phyloP scores from a whole-genome alignment of 2,329 filamentous ascomycete genomes.

The Colletotrichum salicis region DNA sequence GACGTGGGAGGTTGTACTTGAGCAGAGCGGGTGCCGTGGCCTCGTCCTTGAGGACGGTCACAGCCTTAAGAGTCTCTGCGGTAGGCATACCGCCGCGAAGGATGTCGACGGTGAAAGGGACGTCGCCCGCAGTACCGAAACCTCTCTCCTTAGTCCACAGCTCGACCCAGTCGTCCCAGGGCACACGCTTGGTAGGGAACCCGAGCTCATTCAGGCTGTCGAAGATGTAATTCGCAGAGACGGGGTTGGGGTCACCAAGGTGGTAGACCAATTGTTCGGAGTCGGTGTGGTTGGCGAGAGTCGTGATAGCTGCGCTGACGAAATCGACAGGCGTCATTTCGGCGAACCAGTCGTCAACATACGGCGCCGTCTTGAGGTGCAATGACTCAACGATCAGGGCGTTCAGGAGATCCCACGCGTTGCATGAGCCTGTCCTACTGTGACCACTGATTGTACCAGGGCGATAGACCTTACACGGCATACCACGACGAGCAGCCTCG shows the following conservation, averaged over 20 bases:
- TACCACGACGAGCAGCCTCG: constrained; percentile 74
- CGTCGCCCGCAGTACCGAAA: constrained; percentile 71
- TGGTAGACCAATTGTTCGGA: constrained; percentile 76
- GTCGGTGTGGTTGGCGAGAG: constrained; percentile 72
- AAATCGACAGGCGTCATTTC: constrained; percentile 90
- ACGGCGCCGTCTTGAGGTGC: constrained; percentile 75
- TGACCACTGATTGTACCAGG: constrained; percentile 84
- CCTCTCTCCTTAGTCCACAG: constrained; percentile 79
- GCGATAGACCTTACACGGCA: constrained; percentile 77
- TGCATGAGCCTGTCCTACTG: constrained; percentile 78
- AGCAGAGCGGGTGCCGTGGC: constrained; percentile 70
- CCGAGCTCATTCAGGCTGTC: constrained; percentile 72
- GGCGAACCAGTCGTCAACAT: constrained; percentile 79
- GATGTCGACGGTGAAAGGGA: constrained; percentile 81
- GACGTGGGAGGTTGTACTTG: constrained; percentile 66
- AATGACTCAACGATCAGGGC: constrained; percentile 82
- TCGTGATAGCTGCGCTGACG: constrained; percentile 78
- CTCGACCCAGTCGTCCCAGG: constrained; percentile 79
- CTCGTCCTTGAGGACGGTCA: constrained; percentile 79
- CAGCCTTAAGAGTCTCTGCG: constrained; percentile 74
- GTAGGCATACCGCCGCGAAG: constrained; percentile 84
- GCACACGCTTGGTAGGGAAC: constrained; percentile 73
- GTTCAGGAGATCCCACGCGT: constrained; percentile 81
- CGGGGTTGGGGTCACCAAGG: constrained; percentile 77
- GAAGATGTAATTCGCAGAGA: constrained; percentile 74